A percentile compares a stretch with the other conserved stretches of the same genome.
phyloP scores from a whole-genome alignment of 108 stramenopile species.

The Cyclostephanos invisitatus region DNA sequence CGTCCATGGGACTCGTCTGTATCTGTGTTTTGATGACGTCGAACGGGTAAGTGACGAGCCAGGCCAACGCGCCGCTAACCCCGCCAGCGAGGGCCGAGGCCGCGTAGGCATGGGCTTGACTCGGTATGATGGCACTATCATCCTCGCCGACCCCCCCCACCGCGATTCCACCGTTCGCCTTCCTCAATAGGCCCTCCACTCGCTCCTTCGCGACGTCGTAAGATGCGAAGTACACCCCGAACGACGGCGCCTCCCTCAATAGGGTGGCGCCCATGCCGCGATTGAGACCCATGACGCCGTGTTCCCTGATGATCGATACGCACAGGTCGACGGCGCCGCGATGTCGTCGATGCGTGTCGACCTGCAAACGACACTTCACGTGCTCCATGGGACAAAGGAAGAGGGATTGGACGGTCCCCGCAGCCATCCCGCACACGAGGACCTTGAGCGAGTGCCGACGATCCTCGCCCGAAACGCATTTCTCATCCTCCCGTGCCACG shows the following conservation, averaged over 20 bases:
- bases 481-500: not conserved
- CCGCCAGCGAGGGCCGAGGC: slow-evolving; percentile 88
- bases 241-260: slow-evolving; percentile 88
- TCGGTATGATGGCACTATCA: slow-evolving; percentile 34
- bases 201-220: slow-evolving; percentile 79
- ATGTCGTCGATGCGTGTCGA: slow-evolving; percentile 44
- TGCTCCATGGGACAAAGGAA: slow-evolving; percentile 90
- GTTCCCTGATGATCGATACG: slow-evolving; percentile 49
- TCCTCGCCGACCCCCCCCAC: too few relatives aligned
- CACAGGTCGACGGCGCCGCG: slow-evolving; percentile 60
- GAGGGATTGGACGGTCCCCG: slow-evolving; percentile 83
- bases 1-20: slow-evolving; percentile 70
- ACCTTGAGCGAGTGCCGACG: slow-evolving; percentile 48
- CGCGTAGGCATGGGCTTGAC: slow-evolving; percentile 61
- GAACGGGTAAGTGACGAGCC: slow-evolving; percentile 88
- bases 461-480: not conserved
- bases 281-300: slow-evolving; percentile 67
- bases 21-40: slow-evolving; percentile 91
- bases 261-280: slow-evolving; percentile 74
- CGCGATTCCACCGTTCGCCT: slow-evolving; percentile 13
- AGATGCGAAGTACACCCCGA: slow-evolving; percentile 87
- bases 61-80: slow-evolving; percentile 80
- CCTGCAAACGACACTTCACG: slow-evolving; percentile 91
- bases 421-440: slow-evolving; percentile 81
- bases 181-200: slow-evolving; percentile 45